Conservation (phyloP, 2,329 filamentous ascomycete species). For the Raffaelea deltoideospora region DNA sequence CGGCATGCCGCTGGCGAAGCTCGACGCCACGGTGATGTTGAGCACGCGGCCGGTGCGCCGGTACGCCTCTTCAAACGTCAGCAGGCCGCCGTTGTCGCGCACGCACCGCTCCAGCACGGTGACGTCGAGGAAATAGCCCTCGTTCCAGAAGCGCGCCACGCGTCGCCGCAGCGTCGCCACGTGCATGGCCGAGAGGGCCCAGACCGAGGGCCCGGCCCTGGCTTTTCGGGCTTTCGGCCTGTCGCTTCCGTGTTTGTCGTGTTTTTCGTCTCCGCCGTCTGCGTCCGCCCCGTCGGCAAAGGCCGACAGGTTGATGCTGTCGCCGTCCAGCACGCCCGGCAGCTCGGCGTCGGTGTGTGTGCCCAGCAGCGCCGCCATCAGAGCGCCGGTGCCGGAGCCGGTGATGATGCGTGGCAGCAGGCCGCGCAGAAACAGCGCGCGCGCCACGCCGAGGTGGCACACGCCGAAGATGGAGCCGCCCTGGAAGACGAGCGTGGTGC, state of each 20-base stretch:
- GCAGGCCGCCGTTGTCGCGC: constrained; percentile 67
- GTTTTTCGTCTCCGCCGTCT: background rate
- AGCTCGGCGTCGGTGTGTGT: constrained; percentile 80
- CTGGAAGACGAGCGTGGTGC: constrained; percentile 73
- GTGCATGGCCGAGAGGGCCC: no score
- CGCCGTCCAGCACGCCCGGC: constrained; percentile 58
- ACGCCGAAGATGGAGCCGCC: constrained; percentile 79
- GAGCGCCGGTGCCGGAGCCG: constrained; percentile 75
- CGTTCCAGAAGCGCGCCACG: constrained; percentile 50
- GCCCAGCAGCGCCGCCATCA: constrained; percentile 78
- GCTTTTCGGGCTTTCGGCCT: no score
- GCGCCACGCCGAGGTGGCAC: constrained; percentile 81
- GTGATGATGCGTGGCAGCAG: constrained; percentile 81
- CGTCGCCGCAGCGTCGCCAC: constrained; percentile 51
- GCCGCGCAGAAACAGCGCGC: constrained; percentile 66
- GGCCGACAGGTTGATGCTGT: constrained; percentile 68
- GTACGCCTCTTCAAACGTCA: constrained; percentile 91
- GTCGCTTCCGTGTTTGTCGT: background rate
- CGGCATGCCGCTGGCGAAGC: constrained; percentile 57
- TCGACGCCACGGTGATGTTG: constrained; percentile 80
- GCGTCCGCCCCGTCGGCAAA: constrained; percentile 33
- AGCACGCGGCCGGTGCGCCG: constrained; percentile 69
- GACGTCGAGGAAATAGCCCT: constrained; percentile 75
- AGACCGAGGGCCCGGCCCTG: background rate
- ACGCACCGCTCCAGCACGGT: constrained; percentile 73